Base-by-base conservation (phyloP, 2,329 filamentous ascomycete species). In the Didymellaceae sp. region DNA sequence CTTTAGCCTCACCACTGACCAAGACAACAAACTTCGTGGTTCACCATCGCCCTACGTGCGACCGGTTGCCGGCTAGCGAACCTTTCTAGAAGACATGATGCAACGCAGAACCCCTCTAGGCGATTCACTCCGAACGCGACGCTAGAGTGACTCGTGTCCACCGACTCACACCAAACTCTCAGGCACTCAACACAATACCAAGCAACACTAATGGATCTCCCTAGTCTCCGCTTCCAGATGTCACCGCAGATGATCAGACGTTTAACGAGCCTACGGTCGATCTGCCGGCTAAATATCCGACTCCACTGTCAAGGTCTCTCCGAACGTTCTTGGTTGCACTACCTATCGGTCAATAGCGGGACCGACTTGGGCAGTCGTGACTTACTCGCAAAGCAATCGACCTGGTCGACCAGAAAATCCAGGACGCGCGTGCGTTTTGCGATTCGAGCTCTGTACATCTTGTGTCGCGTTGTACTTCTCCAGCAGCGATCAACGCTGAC, bases 211-310 rank as follows among this genome's bases (percentile, higher is more conserved):
- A 13, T 41, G 11, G 16, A 26, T 38, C n/a, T 21, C 24, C 13
- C 8, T 39, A 24, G 33, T 13, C 6, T 22, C 28, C 22, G 40
- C 5, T 7, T 20, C 16, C 35, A 20, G 28, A 34, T 18, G 39
- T 43, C 32, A 49, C 5, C 11, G n/a, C 34, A 17, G 6, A 34
- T 4, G 22, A 39, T 45, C 30, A 14, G 28, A 45, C 34, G 28
- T 35, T 32, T 18, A 5, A 20, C 17, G 32, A 21, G 10, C 4
- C 17, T 13, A 21, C 32, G 26, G 40, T 45, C 35, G 47, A 51
- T 51, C 47, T 41, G 34, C 47, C 41, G 47, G 20, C 13, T 24
- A n/a, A n/a, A n/a, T n/a, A n/a, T n/a, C n/a, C n/a, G n/a, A n/a
- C n/a, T n/a, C n/a, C n/a, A n/a, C n/a, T n/a, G n/a, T n/a, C n/a